Conservation (phyloP, 176 grass and related monocot genomes). For the bread wheat (Triticum aestivum) region DNA sequence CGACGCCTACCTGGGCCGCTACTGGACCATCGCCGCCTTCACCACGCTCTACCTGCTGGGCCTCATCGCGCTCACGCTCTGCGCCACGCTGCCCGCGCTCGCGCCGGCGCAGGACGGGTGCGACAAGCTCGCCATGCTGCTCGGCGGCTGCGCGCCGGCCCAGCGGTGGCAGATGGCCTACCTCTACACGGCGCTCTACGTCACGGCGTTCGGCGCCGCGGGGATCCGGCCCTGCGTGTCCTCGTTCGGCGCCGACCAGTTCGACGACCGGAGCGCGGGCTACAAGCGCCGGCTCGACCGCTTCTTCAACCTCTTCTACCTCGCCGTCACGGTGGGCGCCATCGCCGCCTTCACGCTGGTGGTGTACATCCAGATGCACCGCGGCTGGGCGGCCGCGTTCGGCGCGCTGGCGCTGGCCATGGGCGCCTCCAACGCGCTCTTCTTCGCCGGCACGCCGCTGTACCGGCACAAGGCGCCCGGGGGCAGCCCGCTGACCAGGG, state of each 20-base stretch:
- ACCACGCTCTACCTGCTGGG: slow-evolving; percentile 85
- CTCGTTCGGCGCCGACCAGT: slow-evolving; percentile 92
- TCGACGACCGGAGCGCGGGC: slow-evolving; percentile 54
- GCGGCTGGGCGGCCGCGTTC: slow-evolving; percentile 83
- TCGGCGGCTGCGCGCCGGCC: slow-evolving; percentile 55
- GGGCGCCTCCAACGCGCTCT: slow-evolving; percentile 76
- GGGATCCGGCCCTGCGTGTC: slow-evolving; percentile 92
- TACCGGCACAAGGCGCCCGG: slow-evolving; percentile 76
- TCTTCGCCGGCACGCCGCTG: slow-evolving; percentile 74
- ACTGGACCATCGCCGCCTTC: slow-evolving; percentile 93
- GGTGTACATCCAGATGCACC: slow-evolving; percentile 81
- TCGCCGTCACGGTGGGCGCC: slow-evolving; percentile 80
- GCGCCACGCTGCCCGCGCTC: slow-evolving; percentile 58
- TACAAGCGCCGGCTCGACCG: slow-evolving; percentile 74
- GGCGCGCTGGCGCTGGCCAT: slow-evolving; percentile 79
- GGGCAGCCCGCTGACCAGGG: slow-evolving; percentile 78
- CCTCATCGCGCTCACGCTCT: slow-evolving; percentile 70
- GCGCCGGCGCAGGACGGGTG: slow-evolving; percentile 50
- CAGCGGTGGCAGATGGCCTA: slow-evolving; percentile 78
- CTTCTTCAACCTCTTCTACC: slow-evolving; percentile 94
- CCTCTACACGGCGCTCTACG: slow-evolving; percentile 75
- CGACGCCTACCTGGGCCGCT: slow-evolving; percentile 91
- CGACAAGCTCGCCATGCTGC: slow-evolving; percentile 61
- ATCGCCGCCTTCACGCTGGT: slow-evolving; percentile 80
- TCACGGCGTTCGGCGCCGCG: slow-evolving; percentile 64